Conservation (phyloP, 169 alveolate genomes). For the Blepharisma undulans region DNA sequence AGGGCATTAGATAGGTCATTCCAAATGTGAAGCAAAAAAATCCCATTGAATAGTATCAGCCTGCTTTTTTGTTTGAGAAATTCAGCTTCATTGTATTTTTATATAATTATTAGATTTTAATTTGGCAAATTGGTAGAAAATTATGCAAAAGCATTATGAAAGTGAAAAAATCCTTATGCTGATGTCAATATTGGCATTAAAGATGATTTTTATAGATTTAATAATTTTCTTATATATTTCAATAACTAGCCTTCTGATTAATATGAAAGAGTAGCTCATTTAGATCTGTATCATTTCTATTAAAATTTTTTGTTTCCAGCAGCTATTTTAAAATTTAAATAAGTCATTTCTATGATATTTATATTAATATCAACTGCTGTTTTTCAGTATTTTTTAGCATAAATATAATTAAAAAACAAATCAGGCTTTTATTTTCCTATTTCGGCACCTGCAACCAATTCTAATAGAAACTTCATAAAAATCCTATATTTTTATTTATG, state of each 20-base stretch:
- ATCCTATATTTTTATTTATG: background rate
- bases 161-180: background rate
- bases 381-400: background rate
- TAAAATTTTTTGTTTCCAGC: no score
- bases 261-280: background rate
- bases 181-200: no score
- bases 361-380: no score
- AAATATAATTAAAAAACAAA: no score
- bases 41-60: conserved; percentile 27
- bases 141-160: background rate
- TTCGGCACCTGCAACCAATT: background rate
- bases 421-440: background rate
- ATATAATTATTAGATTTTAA: background rate
- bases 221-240: background rate
- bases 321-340: no score
- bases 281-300: no score
- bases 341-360: no score
- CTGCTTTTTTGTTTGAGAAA: conserved; percentile 8
- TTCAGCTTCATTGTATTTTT: background rate
- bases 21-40: conserved; percentile 20
- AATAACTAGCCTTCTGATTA: no score
- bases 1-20: conserved; percentile 28
- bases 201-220: no score
- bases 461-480: background rate
- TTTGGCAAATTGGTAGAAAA: background rate